Evolutionary conservation across 2,329 filamentous ascomycete species (phyloP).

Genomic region (Cadophora malorum): DNA sequence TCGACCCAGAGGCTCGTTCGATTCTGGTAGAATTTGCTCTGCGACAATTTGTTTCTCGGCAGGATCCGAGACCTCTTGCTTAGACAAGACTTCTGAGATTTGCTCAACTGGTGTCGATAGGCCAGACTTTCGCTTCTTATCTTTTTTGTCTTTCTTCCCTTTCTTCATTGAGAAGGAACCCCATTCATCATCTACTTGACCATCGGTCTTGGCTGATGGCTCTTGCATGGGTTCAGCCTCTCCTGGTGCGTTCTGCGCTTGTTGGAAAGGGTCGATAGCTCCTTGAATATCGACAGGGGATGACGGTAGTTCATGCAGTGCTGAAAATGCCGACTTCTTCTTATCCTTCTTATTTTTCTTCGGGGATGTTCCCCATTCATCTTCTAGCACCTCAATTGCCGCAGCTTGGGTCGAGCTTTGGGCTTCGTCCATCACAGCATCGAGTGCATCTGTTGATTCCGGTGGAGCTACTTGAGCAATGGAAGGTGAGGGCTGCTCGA

Average conservation of each 20-base stretch:
- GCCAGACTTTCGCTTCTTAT: conserved; percentile 22
- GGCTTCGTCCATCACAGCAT: neutral
- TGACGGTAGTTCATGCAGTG: conserved; percentile 25
- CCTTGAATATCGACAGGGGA: neutral
- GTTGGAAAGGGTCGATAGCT: neutral
- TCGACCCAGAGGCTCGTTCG: neutral
- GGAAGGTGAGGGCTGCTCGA: conserved; percentile 6
- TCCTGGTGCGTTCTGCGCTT: neutral
- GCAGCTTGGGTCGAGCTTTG: neutral
- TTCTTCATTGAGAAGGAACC: neutral
- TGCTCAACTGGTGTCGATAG: conserved; percentile 16
- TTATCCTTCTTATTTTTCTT: conserved; percentile 34
- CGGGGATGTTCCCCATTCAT: conserved; percentile 20
- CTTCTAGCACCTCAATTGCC: conserved; percentile 5
- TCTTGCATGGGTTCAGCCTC: conserved; percentile 1
- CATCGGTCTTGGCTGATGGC: neutral
- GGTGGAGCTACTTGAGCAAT: neutral
- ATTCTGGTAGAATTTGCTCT: neutral
- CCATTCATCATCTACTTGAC: conserved; percentile 12
- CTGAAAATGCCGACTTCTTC: conserved; percentile 32
- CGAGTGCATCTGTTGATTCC: neutral
- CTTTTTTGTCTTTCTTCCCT: conserved; percentile 19
- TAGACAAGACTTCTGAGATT: neutral
- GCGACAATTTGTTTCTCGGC: neutral
- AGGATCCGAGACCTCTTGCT: neutral